A percentile compares a stretch with the other conserved stretches of the same genome.
phyloP scores from a whole-genome alignment of 148 eudicot species.

The Vaccinium corymbosum region DNA sequence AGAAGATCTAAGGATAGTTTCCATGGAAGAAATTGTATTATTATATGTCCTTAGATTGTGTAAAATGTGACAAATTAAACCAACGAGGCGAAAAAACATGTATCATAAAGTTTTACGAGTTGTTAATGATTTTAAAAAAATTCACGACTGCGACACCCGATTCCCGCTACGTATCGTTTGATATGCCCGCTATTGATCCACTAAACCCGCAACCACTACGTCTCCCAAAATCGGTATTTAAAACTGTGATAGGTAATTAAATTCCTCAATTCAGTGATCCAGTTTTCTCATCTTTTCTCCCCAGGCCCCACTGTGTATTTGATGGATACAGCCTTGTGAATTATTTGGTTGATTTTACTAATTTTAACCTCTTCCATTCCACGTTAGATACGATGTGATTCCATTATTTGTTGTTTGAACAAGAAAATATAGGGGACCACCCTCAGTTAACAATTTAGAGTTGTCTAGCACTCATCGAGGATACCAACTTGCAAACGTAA shows the following conservation, averaged over 20 bases:
- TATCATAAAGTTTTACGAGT: too few relatives aligned
- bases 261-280: not conserved
- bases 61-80: too few relatives aligned
- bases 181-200: too few relatives aligned
- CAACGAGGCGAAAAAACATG: too few relatives aligned
- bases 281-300: not conserved
- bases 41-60: too few relatives aligned
- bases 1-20: too few relatives aligned
- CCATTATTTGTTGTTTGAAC: not conserved
- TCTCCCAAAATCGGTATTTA: too few relatives aligned
- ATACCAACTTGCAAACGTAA: not conserved
- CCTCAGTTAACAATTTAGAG: not conserved
- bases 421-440: not conserved
- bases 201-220: too few relatives aligned
- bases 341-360: not conserved
- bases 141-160: too few relatives aligned
- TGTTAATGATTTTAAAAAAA: too few relatives aligned
- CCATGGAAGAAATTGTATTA: too few relatives aligned
- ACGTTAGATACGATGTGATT: not conserved
- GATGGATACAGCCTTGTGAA: not conserved
- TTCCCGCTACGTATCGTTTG: too few relatives aligned
- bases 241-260: not conserved
- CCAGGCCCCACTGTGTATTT: not conserved
- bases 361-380: not conserved
- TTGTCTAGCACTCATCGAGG: not conserved